A percentile compares a stretch with the other conserved stretches of the same genome.
phyloP scores from a whole-genome alignment of 768 basidiomycete species.

The Podaxis carcinomalis region DNA sequence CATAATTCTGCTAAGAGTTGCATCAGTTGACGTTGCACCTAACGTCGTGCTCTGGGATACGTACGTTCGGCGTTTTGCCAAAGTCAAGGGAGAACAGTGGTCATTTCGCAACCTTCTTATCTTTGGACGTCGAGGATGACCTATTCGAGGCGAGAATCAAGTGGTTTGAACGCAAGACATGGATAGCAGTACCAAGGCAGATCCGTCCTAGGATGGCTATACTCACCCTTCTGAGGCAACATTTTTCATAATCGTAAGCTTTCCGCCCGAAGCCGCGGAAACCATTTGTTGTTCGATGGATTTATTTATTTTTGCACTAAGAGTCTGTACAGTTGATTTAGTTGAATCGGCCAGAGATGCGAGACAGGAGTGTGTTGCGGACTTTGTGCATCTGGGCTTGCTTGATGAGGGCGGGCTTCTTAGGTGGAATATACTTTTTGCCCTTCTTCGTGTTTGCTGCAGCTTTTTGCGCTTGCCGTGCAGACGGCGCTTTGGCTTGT shows the following conservation, averaged over 20 bases:
- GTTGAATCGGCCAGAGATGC: neutral
- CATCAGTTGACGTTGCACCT: neutral
- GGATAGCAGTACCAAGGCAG: neutral
- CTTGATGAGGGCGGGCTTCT: slow-evolving; percentile 70
- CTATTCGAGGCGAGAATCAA: neutral
- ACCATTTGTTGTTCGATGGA: slow-evolving; percentile 93
- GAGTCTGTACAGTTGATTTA: slow-evolving; percentile 40
- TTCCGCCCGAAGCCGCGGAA: slow-evolving; percentile 81
- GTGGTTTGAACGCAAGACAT: neutral
- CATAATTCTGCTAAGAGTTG: neutral
- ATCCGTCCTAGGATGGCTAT: neutral
- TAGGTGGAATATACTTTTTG: slow-evolving; percentile 72
- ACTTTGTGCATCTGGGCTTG: slow-evolving; percentile 80
- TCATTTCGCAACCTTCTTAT: slow-evolving; percentile 3
- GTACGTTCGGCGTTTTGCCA: neutral
- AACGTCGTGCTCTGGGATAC: neutral
- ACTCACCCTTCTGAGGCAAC: slow-evolving; percentile 40
- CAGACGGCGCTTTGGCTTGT: slow-evolving; percentile 47
- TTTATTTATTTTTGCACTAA: slow-evolving; percentile 88
- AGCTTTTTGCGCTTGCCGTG: slow-evolving; percentile 60
- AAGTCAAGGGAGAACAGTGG: neutral
- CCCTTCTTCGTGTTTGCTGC: slow-evolving; percentile 78
- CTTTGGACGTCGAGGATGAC: slow-evolving; percentile 1
- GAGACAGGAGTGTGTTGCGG: slow-evolving; percentile 10
- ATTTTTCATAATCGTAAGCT: slow-evolving; percentile 90